Evolutionary conservation across 768 basidiomycete genomes (phyloP), one percentile per base, ranked within the genome.

Genomic region (Lactarius indigo): DNA sequence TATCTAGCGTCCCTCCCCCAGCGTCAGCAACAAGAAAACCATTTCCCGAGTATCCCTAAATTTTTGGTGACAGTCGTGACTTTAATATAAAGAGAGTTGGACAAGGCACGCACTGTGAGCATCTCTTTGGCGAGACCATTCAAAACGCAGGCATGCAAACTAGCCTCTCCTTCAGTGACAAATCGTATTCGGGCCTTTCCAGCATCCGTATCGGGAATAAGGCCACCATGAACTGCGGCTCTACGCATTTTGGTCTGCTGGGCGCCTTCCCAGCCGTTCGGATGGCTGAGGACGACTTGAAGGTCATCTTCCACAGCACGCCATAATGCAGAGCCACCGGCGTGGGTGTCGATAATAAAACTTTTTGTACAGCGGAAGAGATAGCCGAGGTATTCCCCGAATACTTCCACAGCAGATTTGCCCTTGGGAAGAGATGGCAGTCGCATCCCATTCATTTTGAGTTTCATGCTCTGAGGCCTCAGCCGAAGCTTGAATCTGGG

Each of bases 371-470:
- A 92, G 59, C 78, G 79, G 75, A 86, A 91, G 59, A 91, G 81
- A 76, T 91, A 92, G 15, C 82, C 80, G 10, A 92, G 82, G 74
- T 88, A 92, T 77, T 92, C 90, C 71, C 88, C 90, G 70, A 92
- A 91, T 55, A 91, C 88, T 71, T 91, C 82, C 2, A 91, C 85
- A 41, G 90, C 82, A 0, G 85, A 81, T 72, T 90, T 90, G 37
- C 81, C 77, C n/a, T 79, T 81, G 0, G 90, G 90, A 30, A 92
- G 81, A 6, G 83, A 79, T 17, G 86, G 84, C 62, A 92, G 82
- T 6, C 87, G 85, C 87, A 92, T 91, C 52, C 90, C 90, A 74
- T 92, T 92, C 89, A 91, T 91, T 74, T 87, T 83, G 63, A 91
- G 82, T 70, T 87, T 85, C 90, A 92, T 92, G 10, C 87, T 81